A percentile compares a stretch with the other conserved stretches of the same genome.
Evolutionary conservation across 2,329 filamentous ascomycete genomes (phyloP).

Genomic region (Cercospora zeae-maydis): DNA sequence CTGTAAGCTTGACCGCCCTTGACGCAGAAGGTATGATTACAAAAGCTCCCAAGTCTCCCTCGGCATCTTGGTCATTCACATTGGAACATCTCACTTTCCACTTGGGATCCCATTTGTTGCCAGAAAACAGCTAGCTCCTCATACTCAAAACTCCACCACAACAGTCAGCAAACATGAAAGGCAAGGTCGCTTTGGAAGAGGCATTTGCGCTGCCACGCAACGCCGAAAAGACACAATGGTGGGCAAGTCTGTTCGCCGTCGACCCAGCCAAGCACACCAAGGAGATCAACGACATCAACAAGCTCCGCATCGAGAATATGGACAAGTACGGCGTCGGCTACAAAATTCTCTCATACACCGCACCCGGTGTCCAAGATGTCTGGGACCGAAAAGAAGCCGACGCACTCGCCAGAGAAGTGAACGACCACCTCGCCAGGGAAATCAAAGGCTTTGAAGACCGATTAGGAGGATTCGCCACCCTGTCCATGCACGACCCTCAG

Average conservation of each 20-base stretch:
- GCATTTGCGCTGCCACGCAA: constrained; percentile 59
- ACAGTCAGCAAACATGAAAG: constrained; percentile 29
- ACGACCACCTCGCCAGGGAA: constrained; percentile 46
- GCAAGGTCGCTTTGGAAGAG: constrained; percentile 62
- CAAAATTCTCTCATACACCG: constrained; percentile 49
- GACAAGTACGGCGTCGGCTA: constrained; percentile 48
- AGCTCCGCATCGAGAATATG: constrained; percentile 43
- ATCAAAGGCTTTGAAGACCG: constrained; percentile 44
- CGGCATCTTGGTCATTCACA: not conserved
- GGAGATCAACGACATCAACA: constrained; percentile 53
- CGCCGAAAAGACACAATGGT: constrained; percentile 58
- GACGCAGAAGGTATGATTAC: not conserved
- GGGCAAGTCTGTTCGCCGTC: constrained; percentile 58
- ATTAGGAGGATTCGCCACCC: constrained; percentile 45
- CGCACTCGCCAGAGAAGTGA: constrained; percentile 45
- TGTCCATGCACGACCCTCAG: constrained; percentile 50
- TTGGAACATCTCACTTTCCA: not conserved
- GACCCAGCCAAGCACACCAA: constrained; percentile 55
- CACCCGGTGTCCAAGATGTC: constrained; percentile 49
- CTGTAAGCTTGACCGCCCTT: not conserved
- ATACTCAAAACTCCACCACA: not conserved
- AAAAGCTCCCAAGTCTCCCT: not conserved
- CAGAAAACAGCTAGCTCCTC: not conserved
- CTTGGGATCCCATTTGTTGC: no score
- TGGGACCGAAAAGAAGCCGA: constrained; percentile 45